These are phyloP conservation scores for Tylopilus intermedius DNA, from an alignment of 768 basidiomycete species.

Conservation along the genomic window DNA sequence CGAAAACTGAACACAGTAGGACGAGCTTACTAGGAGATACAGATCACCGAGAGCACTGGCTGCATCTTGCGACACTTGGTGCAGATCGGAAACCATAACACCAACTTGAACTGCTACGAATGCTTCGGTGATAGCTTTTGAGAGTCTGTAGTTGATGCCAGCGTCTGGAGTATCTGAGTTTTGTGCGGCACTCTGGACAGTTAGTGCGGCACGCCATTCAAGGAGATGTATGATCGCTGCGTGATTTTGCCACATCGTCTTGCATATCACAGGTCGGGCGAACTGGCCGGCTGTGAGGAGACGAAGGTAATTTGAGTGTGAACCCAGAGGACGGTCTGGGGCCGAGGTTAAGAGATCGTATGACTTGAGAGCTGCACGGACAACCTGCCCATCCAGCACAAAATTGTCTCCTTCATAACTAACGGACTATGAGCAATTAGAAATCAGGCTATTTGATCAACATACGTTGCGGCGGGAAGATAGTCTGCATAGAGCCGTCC, in stretches of 20 bases:
- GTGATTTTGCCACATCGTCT: conserved; percentile 36
- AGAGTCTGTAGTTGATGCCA: conserved; percentile 51
- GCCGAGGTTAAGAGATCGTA: conserved; percentile 40
- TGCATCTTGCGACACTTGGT: conserved; percentile 13
- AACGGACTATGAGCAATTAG: neutral
- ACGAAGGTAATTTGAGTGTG: conserved; percentile 45
- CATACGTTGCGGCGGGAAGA: conserved; percentile 60
- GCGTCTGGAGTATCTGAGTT: conserved; percentile 45
- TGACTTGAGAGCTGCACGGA: conserved; percentile 65
- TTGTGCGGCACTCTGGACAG: conserved; percentile 40
- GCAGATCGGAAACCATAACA: conserved; percentile 39
- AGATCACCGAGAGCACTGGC: conserved; percentile 18
- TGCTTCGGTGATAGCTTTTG: conserved; percentile 63
- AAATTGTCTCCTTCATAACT: conserved; percentile 81
- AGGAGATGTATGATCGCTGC: conserved; percentile 43
- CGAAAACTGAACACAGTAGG: neutral
- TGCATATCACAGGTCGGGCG: conserved; percentile 16
- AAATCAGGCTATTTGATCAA: conserved; percentile 1
- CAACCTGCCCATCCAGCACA: conserved; percentile 70
- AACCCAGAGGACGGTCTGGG: conserved; percentile 8
- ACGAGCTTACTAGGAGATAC: conserved; percentile 26
- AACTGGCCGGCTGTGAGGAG: conserved; percentile 33
- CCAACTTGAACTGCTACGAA: conserved; percentile 57
- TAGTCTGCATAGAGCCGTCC: conserved; percentile 62
- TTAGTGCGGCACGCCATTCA: conserved; percentile 60